These are phyloP conservation scores for Glycine tomentella DNA, from an alignment of 306 rosid genomes.

Conservation along the genomic window DNA sequence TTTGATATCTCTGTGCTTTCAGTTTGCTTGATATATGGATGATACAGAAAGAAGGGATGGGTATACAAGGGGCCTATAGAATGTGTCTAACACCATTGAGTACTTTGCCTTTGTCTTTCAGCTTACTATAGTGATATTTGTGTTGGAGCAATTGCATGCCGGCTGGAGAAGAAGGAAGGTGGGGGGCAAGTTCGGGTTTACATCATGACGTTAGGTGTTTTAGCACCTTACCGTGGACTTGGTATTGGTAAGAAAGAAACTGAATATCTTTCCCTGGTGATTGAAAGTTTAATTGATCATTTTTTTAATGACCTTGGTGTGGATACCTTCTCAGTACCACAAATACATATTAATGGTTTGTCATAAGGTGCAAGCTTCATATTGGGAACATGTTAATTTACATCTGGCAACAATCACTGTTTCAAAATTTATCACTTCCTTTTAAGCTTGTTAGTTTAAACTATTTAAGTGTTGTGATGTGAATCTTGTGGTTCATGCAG, in stretches of 20 bases:
- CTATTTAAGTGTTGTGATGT: slow-evolving; percentile 35
- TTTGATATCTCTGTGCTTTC: slow-evolving; percentile 8
- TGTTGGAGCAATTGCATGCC: slow-evolving; percentile 93
- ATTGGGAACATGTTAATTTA: slow-evolving; percentile 18
- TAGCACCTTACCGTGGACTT: slow-evolving; percentile 86
- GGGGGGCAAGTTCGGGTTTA: slow-evolving; percentile 71
- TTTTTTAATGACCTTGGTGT: neutral
- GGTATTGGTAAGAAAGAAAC: slow-evolving; percentile 78
- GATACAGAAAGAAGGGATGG: slow-evolving; percentile 5
- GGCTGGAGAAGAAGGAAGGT: slow-evolving; percentile 87
- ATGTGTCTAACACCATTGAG: slow-evolving; percentile 2
- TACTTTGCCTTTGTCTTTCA: slow-evolving; percentile 48
- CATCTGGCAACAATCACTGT: neutral
- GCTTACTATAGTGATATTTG: slow-evolving; percentile 86
- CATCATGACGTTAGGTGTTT: slow-evolving; percentile 93
- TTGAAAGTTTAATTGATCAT: slow-evolving; percentile 39
- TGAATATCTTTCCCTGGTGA: slow-evolving; percentile 5
- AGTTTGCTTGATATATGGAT: neutral
- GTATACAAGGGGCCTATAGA: slow-evolving; percentile 1
- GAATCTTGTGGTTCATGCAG: slow-evolving; percentile 66
- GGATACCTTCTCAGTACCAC: slow-evolving; percentile 18
- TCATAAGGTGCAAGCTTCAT: slow-evolving; percentile 26
- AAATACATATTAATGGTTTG: slow-evolving; percentile 30
- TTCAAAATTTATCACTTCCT: neutral
- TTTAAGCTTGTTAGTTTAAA: neutral